Evolutionary conservation across 352 stramenopile genomes (phyloP), one percentile per base, ranked within the genome.

Genomic region (Plasmopara muralis): DNA sequence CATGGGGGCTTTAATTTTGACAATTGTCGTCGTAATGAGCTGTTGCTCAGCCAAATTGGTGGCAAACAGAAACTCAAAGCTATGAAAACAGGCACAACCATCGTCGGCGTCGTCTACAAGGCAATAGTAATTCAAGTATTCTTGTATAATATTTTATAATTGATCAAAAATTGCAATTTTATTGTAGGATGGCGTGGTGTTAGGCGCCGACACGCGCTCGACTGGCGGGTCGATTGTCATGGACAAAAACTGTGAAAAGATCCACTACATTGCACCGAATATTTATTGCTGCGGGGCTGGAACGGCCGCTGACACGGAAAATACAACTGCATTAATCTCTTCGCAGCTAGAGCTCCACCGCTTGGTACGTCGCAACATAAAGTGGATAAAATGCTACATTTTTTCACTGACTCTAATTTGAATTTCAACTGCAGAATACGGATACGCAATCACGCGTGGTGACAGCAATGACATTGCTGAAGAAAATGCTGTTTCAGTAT

Each of bases 211-310:
- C 68, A 99, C 96, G 56, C 93, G 96, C 58, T 97, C 96, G 15
- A 99, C 96, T 1, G 90, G 85, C 20, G 95, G 93, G 39, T 93
- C 77, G 30, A 95, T 97, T 43, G 79, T 99, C 12, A 97, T 97
- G 61, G 97, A 99, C 83, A 99, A 99, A 80, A 98, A 99, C 73
- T 99, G 97, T 57, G 93, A 98, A 68, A 99, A 99, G 79, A 99
- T 99, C 64, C 96, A 99, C 69, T 99, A 98, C 84, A 90, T 99
- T 50, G 95, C 96, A 10, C 94, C 94, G 43, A 99, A 99, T 72
- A 98, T 99, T 53, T 99, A 98, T 74, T 99, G 97, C 74, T 99
- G 95, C 54, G 96, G 97, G 38, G 94, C 96, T 6, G 95, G 96
- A 10, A 99, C 95, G 4, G 96, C 96, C 16, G 97, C 96, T 37